A percentile compares a stretch with the other conserved stretches of the same genome.
Evolutionary conservation across 2,329 filamentous ascomycete genomes (phyloP).

Genomic region (Diaporthe longicolla): DNA sequence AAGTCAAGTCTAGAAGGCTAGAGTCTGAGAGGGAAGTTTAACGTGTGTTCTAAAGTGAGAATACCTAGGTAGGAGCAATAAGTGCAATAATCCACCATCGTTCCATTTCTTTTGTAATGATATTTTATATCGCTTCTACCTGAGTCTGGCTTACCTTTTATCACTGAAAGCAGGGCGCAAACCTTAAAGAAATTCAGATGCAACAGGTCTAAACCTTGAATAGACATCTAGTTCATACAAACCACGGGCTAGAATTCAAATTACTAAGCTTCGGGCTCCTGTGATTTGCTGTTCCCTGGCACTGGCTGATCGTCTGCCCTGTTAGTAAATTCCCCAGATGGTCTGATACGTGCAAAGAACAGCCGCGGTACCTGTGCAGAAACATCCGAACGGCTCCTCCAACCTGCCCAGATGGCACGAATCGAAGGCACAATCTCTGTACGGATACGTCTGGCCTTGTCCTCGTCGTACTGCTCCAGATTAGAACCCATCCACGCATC

Average conservation of each 20-base stretch:
- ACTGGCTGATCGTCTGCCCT: background rate
- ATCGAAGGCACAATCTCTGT: background rate
- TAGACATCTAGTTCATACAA: too few species aligned
- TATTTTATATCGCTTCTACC: too few species aligned
- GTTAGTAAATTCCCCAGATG: background rate
- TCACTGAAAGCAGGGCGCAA: too few species aligned
- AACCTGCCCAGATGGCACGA: background rate
- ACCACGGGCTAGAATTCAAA: background rate
- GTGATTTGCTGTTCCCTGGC: background rate
- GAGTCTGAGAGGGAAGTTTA: too few species aligned
- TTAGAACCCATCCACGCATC: background rate
- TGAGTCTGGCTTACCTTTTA: too few species aligned
- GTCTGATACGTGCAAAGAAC: conserved; percentile 1
- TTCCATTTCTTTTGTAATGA: too few species aligned
- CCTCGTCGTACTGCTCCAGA: background rate
- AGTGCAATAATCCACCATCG: too few species aligned
- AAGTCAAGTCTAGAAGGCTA: too few species aligned
- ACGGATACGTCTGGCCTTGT: background rate
- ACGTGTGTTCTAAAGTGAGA: too few species aligned
- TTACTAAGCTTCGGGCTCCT: background rate
- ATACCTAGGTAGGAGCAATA: too few species aligned
- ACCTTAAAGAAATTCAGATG: too few species aligned
- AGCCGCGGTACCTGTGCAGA: background rate
- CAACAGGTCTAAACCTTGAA: too few species aligned
- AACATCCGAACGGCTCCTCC: background rate